Evolutionary conservation across 2,329 filamentous ascomycete species (phyloP).

Genomic region (Fusarium camptoceras): DNA sequence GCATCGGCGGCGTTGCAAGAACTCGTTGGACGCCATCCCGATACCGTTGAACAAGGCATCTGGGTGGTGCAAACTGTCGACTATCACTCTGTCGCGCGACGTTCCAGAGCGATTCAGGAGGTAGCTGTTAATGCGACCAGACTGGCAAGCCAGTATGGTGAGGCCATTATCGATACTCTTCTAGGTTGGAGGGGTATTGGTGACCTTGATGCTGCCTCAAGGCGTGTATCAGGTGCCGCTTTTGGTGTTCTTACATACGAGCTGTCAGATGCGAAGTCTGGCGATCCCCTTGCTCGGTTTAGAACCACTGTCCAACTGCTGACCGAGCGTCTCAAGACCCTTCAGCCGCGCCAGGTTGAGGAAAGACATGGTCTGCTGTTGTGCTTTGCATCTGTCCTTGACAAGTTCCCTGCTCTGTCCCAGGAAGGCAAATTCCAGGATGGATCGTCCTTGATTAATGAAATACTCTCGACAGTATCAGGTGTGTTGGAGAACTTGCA

Average conservation of each 20-base stretch:
- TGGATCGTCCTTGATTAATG: conserved; percentile 41
- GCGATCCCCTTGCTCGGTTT: conserved; percentile 45
- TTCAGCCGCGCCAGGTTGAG: conserved; percentile 70
- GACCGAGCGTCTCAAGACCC: conserved; percentile 56
- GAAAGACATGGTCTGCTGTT: conserved; percentile 76
- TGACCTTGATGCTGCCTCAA: conserved; percentile 78
- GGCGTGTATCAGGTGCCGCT: conserved; percentile 76
- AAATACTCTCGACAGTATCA: conserved; percentile 48
- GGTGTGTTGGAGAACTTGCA: conserved; percentile 57
- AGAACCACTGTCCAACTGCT: conserved; percentile 57
- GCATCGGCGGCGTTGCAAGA: conserved; percentile 95
- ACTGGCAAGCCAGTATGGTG: conserved; percentile 77
- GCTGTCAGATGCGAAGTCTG: conserved; percentile 46
- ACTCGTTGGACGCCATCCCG: conserved; percentile 90
- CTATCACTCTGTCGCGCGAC: conserved; percentile 91
- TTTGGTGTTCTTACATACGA: conserved; percentile 70
- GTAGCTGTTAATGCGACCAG: conserved; percentile 76
- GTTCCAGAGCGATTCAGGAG: conserved; percentile 82
- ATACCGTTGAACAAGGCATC: conserved; percentile 85
- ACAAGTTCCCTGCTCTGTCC: conserved; percentile 56
- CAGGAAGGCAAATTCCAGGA: conserved; percentile 23
- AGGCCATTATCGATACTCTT: conserved; percentile 75
- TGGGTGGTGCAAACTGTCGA: conserved; percentile 89
- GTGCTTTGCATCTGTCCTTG: conserved; percentile 69
- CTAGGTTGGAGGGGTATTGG: conserved; percentile 90